A percentile compares a stretch with the other conserved stretches of the same genome.
Evolutionary conservation across 225 moss, liverwort and hornwort genomes (phyloP).

Genomic region (Polytrichum commune): DNA sequence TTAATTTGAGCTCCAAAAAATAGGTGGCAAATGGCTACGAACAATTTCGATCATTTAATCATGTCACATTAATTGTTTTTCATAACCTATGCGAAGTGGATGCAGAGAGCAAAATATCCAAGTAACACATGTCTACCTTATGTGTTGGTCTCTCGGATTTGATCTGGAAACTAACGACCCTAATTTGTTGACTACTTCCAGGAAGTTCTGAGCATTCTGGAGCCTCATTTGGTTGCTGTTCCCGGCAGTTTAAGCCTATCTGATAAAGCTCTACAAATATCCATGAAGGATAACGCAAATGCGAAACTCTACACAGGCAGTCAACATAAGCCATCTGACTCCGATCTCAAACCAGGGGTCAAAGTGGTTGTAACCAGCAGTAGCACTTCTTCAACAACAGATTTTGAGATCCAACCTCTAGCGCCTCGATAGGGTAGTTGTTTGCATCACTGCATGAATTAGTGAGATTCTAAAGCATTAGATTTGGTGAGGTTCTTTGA

Average conservation of each 20-base stretch:
- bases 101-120: no score
- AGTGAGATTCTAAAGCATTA: no score
- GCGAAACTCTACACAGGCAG: background rate
- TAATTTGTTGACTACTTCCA: conserved; percentile 11
- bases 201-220: conserved; percentile 37
- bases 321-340: background rate
- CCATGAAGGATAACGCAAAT: conserved; percentile 8
- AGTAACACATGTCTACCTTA: no score
- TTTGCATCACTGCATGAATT: no score
- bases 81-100: no score
- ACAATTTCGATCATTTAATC: background rate
- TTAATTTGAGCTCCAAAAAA: background rate
- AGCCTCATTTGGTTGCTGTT: conserved; percentile 5
- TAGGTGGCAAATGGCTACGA: background rate
- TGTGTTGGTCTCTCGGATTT: no score
- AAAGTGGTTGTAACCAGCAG: conserved; percentile 4
- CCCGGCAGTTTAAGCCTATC: background rate
- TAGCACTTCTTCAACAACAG: conserved; percentile 21
- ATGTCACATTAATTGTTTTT: background rate
- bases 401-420: conserved; percentile 15
- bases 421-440: conserved; percentile 20
- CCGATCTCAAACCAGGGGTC: conserved; percentile 1
- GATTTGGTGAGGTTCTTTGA: no score
- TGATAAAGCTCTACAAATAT: conserved; percentile 5
- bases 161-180: background rate